Evolutionary conservation across 345 rosid genomes (phyloP).

Genomic region (Corchorus olitorius): DNA sequence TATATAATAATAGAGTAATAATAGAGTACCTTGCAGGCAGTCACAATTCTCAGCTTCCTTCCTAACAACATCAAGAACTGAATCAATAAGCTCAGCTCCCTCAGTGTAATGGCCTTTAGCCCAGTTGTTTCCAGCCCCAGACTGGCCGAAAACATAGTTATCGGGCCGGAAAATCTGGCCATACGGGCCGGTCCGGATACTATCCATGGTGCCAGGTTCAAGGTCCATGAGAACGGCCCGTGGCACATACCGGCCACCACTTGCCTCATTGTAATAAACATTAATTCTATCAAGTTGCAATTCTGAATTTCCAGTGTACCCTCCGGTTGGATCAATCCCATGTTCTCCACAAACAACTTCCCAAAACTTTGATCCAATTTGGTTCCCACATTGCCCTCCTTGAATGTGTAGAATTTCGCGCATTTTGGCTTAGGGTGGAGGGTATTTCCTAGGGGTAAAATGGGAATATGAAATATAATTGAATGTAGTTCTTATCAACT

Average conservation of each 20-base stretch:
- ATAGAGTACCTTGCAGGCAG: slow-evolving; percentile 33
- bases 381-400: slow-evolving; percentile 44
- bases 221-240: slow-evolving; percentile 41
- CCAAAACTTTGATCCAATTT: slow-evolving; percentile 41
- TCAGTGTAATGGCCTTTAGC: slow-evolving; percentile 40
- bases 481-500: not conserved
- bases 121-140: slow-evolving; percentile 38
- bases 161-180: slow-evolving; percentile 27
- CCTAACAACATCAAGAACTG: slow-evolving; percentile 36
- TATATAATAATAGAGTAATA: not conserved
- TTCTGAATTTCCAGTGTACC: slow-evolving; percentile 21
- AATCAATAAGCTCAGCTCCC: slow-evolving; percentile 40
- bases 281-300: slow-evolving; percentile 31
- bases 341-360: slow-evolving; percentile 40
- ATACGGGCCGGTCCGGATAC: slow-evolving; percentile 22
- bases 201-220: slow-evolving; percentile 42
- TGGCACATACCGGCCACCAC: slow-evolving; percentile 26
- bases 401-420: slow-evolving; percentile 45
- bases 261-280: slow-evolving; percentile 37
- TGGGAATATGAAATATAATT: not conserved
- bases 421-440: slow-evolving; percentile 20
- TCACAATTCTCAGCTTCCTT: slow-evolving; percentile 40
- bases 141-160: slow-evolving; percentile 36
- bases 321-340: slow-evolving; percentile 37
- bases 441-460: not conserved